A percentile compares a stretch with the other conserved stretches of the same genome.
phyloP scores from a whole-genome alignment of 352 stramenopile species.

The Phytopythium aichiense region DNA sequence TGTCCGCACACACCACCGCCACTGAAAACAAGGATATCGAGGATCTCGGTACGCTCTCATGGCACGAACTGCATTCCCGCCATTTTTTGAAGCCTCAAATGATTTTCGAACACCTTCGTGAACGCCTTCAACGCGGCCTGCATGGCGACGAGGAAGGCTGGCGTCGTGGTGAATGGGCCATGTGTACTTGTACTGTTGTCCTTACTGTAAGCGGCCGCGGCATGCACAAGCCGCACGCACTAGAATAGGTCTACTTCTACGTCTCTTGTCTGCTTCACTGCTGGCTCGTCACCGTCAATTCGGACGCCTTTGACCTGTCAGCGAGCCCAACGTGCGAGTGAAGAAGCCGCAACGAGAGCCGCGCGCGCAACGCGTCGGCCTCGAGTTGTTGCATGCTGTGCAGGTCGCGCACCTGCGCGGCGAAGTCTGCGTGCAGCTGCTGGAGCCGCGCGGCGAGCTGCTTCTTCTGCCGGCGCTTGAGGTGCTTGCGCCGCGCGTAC shows the following conservation, averaged over 20 bases:
- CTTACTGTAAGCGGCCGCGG: not conserved
- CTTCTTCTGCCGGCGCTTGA: constrained; percentile 72
- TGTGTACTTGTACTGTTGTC: not conserved
- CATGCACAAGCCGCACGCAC: not conserved
- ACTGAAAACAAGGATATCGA: not conserved
- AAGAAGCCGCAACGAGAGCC: constrained; percentile 39
- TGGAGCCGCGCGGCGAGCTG: constrained; percentile 49
- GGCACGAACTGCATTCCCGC: not conserved
- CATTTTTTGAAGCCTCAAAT: not conserved
- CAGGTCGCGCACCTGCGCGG: constrained; percentile 36
- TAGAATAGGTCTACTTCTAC: not conserved
- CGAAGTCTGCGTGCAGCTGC: constrained; percentile 39
- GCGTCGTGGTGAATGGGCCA: not conserved
- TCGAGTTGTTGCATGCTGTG: constrained; percentile 46
- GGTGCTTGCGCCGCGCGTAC: constrained; percentile 61
- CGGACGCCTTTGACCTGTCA: not conserved
- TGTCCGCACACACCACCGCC: not conserved
- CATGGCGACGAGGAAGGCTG: not conserved
- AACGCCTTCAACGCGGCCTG: not conserved
- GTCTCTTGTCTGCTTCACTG: not conserved
- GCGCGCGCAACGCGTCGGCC: constrained; percentile 37
- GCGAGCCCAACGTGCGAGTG: constrained; percentile 11
- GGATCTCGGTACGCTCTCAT: not conserved
- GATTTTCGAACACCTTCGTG: not conserved
- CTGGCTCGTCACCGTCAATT: not conserved